Percentiles rank a stretch among this genome's conserved stretches.
Conservation (phyloP, 306 rosid genomes). For the Myrica gale region DNA sequence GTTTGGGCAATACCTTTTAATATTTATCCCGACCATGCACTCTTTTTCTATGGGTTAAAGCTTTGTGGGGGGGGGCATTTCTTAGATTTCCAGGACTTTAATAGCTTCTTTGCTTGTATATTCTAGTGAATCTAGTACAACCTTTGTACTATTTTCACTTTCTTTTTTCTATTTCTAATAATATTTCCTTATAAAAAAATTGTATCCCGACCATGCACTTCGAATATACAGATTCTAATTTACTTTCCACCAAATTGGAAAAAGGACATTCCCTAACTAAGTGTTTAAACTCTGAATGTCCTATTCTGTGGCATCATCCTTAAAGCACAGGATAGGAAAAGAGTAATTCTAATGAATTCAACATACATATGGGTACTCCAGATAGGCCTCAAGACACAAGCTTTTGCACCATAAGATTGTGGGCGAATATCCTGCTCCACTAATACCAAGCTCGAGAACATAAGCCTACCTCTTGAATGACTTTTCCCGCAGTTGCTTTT, state of each 20-base stretch:
- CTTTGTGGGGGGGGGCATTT: too few species aligned
- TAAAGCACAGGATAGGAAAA: slow-evolving; percentile 1
- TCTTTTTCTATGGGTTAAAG: too few species aligned
- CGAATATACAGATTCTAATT: slow-evolving; percentile 3
- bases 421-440: neutral
- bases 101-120: too few species aligned
- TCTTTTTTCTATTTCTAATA: too few species aligned
- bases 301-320: slow-evolving; percentile 14
- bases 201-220: neutral
- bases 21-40: neutral
- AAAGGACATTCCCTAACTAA: neutral
- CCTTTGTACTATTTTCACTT: too few species aligned
- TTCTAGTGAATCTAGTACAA: too few species aligned
- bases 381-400: slow-evolving; percentile 24
- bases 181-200: too few species aligned
- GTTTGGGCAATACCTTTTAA: neutral
- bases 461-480: slow-evolving; percentile 79
- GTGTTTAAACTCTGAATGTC: neutral
- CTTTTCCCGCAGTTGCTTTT: slow-evolving; percentile 76
- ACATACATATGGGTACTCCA: slow-evolving; percentile 8
- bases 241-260: slow-evolving; percentile 12
- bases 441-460: slow-evolving; percentile 17
- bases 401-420: slow-evolving; percentile 4
- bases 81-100: too few species aligned
- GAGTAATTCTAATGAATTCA: slow-evolving; percentile 4